Conservation (phyloP, 2,329 filamentous ascomycete genomes). For the Neoscytalidium dimidiatum region DNA sequence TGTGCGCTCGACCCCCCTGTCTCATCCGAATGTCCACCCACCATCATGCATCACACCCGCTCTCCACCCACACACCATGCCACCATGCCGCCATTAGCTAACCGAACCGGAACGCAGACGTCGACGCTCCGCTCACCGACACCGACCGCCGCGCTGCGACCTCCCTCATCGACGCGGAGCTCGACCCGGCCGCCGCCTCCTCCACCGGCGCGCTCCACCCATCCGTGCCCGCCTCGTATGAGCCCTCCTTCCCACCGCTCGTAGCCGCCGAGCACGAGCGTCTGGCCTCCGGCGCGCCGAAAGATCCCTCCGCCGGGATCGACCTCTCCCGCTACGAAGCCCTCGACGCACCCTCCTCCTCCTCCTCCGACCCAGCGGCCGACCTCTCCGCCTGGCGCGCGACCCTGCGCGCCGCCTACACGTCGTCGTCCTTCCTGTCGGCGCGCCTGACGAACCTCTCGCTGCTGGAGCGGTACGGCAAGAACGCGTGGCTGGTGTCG, state of each 20-base stretch:
- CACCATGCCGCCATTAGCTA: slow-evolving; percentile 8
- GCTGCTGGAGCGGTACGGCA: slow-evolving; percentile 78
- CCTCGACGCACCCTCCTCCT: slow-evolving; percentile 59
- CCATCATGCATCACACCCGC: slow-evolving; percentile 16
- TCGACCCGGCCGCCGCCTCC: slow-evolving; percentile 42
- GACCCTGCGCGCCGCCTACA: slow-evolving; percentile 58
- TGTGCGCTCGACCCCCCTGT: slow-evolving; percentile 54
- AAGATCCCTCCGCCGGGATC: slow-evolving; percentile 62
- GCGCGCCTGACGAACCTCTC: slow-evolving; percentile 62
- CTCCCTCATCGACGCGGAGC: slow-evolving; percentile 69
- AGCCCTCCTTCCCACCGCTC: slow-evolving; percentile 64
- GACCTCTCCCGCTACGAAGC: slow-evolving; percentile 84
- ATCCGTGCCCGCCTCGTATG: slow-evolving; percentile 56
- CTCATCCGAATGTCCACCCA: slow-evolving; percentile 14
- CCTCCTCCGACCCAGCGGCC: slow-evolving; percentile 39
- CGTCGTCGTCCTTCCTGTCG: slow-evolving; percentile 59
- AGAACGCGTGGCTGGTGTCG: slow-evolving; percentile 86
- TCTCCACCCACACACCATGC: slow-evolving; percentile 1
- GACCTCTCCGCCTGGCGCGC: slow-evolving; percentile 50
- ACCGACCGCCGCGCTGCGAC: slow-evolving; percentile 66
- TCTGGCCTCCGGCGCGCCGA: slow-evolving; percentile 54
- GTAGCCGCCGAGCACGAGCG: slow-evolving; percentile 70
- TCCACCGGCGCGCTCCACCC: slow-evolving; percentile 52
- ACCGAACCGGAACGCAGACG: slow-evolving; percentile 57
- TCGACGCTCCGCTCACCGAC: slow-evolving; percentile 72